A percentile compares a stretch with the other conserved stretches of the same genome.
These are phyloP conservation scores for Harringtonia aguacate DNA, from an alignment of 2,329 filamentous ascomycete genomes.

Conservation along the genomic window DNA sequence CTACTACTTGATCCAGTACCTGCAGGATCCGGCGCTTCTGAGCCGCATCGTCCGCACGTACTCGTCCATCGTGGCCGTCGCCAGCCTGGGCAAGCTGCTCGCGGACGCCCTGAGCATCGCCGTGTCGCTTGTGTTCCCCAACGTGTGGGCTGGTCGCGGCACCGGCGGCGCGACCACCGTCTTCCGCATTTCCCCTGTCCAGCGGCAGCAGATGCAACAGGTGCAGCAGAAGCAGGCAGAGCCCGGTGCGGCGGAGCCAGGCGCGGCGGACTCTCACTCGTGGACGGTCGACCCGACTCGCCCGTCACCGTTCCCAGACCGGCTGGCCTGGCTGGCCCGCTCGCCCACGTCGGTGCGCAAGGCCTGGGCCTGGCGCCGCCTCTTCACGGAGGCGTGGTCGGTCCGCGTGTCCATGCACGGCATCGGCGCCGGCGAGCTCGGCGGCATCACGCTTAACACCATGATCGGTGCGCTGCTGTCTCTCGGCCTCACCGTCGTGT, in stretches of 20 bases:
- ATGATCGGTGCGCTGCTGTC: slow-evolving; percentile 45
- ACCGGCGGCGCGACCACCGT: slow-evolving; percentile 13
- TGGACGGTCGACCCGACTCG: slow-evolving; percentile 18
- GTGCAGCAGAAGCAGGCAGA: neutral
- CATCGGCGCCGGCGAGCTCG: slow-evolving; percentile 29
- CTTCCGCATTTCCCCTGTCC: slow-evolving; percentile 32
- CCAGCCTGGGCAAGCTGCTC: slow-evolving; percentile 62
- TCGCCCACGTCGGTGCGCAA: slow-evolving; percentile 14
- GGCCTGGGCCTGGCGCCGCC: slow-evolving; percentile 40
- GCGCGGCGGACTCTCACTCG: no score
- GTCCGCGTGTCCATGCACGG: slow-evolving; percentile 41
- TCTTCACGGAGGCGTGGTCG: slow-evolving; percentile 41
- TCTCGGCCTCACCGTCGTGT: slow-evolving; percentile 44
- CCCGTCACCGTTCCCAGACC: slow-evolving; percentile 27
- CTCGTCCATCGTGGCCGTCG: slow-evolving; percentile 70
- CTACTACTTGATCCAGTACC: slow-evolving; percentile 83
- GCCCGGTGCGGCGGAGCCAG: neutral
- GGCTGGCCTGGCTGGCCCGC: slow-evolving; percentile 20
- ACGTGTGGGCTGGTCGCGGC: slow-evolving; percentile 41
- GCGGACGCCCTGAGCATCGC: slow-evolving; percentile 59
- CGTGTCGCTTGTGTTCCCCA: slow-evolving; percentile 62
- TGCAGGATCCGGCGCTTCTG: slow-evolving; percentile 69
- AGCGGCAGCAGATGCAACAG: slow-evolving; percentile 23
- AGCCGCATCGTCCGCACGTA: slow-evolving; percentile 79
- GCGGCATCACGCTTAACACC: slow-evolving; percentile 44